Evolutionary conservation across 305 asterid species (phyloP), one percentile per base, ranked within the genome.

Genomic region (Fraxinus sp.): DNA sequence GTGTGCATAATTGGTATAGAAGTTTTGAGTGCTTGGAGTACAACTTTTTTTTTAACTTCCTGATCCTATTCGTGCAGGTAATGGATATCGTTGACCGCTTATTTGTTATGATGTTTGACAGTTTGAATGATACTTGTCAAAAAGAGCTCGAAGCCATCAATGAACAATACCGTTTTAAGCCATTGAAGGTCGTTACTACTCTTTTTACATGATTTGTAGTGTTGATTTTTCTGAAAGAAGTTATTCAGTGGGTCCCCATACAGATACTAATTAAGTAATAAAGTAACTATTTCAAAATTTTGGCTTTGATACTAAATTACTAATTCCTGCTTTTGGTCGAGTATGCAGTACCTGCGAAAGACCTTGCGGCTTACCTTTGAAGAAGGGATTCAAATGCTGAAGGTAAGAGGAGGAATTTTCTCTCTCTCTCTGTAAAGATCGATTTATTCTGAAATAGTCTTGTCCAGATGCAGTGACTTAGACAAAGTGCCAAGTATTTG

Each of bases 371-470:
- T 95, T 76, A 92, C 97, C 26, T 95, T 95, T 85, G 97, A 91
- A 85, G 97, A 91, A 88, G 98, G 99, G 52, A 87, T 95, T 85
- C 95, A 91, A 83, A 92, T 95, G 97, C 95, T 95, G 80, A 90
- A 89, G 99, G 98, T 92, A 86, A 87, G 84, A 77, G 75, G 39
- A 57, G 18, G 46, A 62, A 14, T 52, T n/a, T n/a, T n/a, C n/a
- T 22, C 1, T 18, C 68, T 7, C 20, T 57, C 2, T 62, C 33
- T 2, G 72, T 24, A 8, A 7, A 28, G 37, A 11, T 9, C n/a
- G 2, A 68, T 9, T 24, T 24, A 18, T 66, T 6, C 7, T 66
- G 22, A 52, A 52, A 16, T 14, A 16, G 62, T 5, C 64, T 16
- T 52, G 64, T 52, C 64, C 64, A 16, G 64, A 52, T 52, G 64